Conservation (phyloP, 768 basidiomycete species). For the Gelatoporia subvermispora region DNA sequence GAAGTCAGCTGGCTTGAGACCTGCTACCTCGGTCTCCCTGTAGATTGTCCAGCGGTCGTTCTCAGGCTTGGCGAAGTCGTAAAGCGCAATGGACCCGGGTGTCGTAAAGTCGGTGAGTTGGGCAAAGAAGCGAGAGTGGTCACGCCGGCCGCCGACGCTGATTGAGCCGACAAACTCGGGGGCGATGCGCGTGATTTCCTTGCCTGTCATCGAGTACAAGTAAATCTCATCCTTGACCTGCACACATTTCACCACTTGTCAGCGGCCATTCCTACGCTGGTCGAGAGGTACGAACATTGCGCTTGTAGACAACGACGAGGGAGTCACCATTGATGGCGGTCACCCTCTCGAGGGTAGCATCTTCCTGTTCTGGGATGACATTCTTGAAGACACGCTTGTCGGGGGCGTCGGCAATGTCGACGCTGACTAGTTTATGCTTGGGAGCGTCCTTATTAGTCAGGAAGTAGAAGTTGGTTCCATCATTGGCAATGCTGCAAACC, state of each 20-base stretch:
- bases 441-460: constrained; percentile 64
- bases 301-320: constrained; percentile 61
- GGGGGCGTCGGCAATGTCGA: constrained; percentile 48
- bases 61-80: constrained; percentile 47
- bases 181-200: constrained; percentile 50
- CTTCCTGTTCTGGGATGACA: constrained; percentile 64
- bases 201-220: constrained; percentile 54
- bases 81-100: constrained; percentile 60
- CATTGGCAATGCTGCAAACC: constrained; percentile 53
- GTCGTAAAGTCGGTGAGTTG: constrained; percentile 64
- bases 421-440: constrained; percentile 57
- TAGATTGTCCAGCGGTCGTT: constrained; percentile 57
- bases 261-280: neutral
- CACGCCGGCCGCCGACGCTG: constrained; percentile 43
- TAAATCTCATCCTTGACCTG: constrained; percentile 81
- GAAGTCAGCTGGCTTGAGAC: constrained; percentile 65
- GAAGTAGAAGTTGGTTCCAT: constrained; percentile 58
- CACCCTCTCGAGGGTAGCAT: constrained; percentile 52
- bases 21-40: constrained; percentile 51
- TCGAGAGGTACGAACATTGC: constrained; percentile 47
- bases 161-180: constrained; percentile 66
- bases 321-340: constrained; percentile 48
- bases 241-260: neutral
- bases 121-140: constrained; percentile 59
- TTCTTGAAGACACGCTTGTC: constrained; percentile 44